A percentile compares a stretch with the other conserved stretches of the same genome.
phyloP scores from a whole-genome alignment of 352 stramenopile species.

The Pythium phragmitis region DNA sequence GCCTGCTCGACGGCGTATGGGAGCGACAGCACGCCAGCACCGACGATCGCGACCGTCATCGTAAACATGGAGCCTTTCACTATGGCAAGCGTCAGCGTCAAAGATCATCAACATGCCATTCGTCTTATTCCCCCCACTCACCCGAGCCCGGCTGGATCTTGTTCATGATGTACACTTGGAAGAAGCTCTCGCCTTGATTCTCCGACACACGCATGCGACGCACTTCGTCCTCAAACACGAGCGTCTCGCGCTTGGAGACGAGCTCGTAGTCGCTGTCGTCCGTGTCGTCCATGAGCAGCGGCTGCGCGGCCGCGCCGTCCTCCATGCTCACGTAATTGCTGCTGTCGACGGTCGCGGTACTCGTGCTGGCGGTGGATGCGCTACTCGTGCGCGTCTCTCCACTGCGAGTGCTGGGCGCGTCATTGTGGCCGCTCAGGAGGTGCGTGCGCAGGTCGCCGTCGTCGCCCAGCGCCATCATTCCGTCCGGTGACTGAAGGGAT shows the following conservation, averaged over 20 bases:
- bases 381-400: background rate
- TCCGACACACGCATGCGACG: conserved; percentile 36
- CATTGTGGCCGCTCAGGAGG: conserved; percentile 20
- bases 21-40: conserved; percentile 76
- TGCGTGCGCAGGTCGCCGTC: conserved; percentile 30
- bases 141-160: conserved; percentile 84
- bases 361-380: background rate
- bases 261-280: conserved; percentile 62
- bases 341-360: background rate
- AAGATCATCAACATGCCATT: too few species aligned
- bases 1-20: conserved; percentile 79
- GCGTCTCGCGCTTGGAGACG: conserved; percentile 73
- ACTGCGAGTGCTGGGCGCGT: background rate
- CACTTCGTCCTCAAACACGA: conserved; percentile 73
- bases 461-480: conserved; percentile 35
- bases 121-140: conserved; percentile 19
- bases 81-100: conserved; percentile 18
- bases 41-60: conserved; percentile 87
- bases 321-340: background rate
- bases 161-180: conserved; percentile 74
- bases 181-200: conserved; percentile 43
- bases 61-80: conserved; percentile 91
- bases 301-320: conserved; percentile 3
- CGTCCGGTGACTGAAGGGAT: background rate
- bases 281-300: conserved; percentile 20